Conservation (phyloP, 2,329 filamentous ascomycete species). For the Escovopsis sp. region DNA sequence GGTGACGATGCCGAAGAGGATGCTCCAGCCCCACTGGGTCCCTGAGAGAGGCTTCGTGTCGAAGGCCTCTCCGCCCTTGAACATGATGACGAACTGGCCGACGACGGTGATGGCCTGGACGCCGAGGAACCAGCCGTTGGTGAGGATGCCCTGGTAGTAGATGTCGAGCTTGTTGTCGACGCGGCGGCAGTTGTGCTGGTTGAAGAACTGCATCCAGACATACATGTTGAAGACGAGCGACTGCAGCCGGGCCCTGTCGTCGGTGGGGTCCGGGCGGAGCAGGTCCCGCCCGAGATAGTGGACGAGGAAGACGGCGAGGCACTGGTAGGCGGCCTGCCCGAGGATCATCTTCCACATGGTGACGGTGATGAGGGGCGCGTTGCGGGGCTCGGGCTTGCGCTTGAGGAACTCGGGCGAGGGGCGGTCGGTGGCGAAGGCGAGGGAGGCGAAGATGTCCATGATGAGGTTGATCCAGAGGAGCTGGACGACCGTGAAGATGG, state of each 20-base stretch:
- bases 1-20: constrained; percentile 51
- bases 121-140: constrained; percentile 62
- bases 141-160: constrained; percentile 54
- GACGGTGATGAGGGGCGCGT: constrained; percentile 54
- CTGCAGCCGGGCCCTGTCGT: constrained; percentile 24
- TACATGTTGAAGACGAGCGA: constrained; percentile 76
- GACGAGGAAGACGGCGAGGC: constrained; percentile 41
- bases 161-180: constrained; percentile 75
- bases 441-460: constrained; percentile 54
- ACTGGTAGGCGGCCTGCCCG: constrained; percentile 63
- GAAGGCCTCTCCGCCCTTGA: constrained; percentile 54
- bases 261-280: constrained; percentile 32
- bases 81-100: constrained; percentile 58
- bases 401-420: constrained; percentile 40
- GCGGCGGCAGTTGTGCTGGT: constrained; percentile 63
- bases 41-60: constrained; percentile 45
- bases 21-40: constrained; percentile 53
- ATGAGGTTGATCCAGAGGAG: constrained; percentile 55
- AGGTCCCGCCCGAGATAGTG: constrained; percentile 45
- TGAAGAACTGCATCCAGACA: constrained; percentile 85
- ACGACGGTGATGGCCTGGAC: constrained; percentile 52
- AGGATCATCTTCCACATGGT: constrained; percentile 89
- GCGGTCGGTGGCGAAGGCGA: constrained; percentile 46
- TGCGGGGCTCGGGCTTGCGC: constrained; percentile 58
- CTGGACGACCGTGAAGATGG: constrained; percentile 46